A percentile compares a stretch with the other conserved stretches of the same genome.
phyloP scores from a whole-genome alignment of 2,329 filamentous ascomycete species.

The Colletotrichum horii region DNA sequence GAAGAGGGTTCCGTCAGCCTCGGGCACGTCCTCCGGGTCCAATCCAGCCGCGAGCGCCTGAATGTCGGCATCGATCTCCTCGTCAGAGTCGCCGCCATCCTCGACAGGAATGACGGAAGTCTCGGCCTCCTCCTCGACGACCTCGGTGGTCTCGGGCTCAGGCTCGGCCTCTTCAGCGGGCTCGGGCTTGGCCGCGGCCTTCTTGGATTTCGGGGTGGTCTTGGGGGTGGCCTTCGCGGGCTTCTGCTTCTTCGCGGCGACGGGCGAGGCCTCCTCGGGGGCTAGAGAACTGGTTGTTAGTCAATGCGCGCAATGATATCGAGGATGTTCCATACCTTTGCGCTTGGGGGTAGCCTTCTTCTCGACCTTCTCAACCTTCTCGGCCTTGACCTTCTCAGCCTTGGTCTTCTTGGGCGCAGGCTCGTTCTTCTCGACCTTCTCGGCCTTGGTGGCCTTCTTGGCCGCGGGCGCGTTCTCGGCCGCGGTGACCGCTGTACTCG shows the following conservation, averaged over 20 bases:
- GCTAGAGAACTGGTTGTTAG: slow-evolving; percentile 36
- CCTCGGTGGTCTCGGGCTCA: slow-evolving; percentile 23
- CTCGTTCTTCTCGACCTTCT: slow-evolving; percentile 17
- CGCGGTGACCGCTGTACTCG: slow-evolving; percentile 30
- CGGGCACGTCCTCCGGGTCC: slow-evolving; percentile 42
- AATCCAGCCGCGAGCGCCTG: slow-evolving; percentile 49
- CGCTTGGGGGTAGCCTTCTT: slow-evolving; percentile 33
- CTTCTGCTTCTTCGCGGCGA: slow-evolving; percentile 51
- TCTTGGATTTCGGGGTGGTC: slow-evolving; percentile 54
- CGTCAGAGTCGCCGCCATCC: slow-evolving; percentile 39
- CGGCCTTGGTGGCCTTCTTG: slow-evolving; percentile 14
- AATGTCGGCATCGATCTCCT: slow-evolving; percentile 46
- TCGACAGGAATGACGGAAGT: slow-evolving; percentile 28
- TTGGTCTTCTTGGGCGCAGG: slow-evolving; percentile 12
- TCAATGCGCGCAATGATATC: neutral
- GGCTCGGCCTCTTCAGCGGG: slow-evolving; percentile 27
- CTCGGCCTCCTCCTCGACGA: slow-evolving; percentile 25
- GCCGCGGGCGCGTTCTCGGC: slow-evolving; percentile 36
- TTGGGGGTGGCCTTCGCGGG: slow-evolving; percentile 50
- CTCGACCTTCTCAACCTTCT: slow-evolving; percentile 31
- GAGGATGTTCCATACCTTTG: slow-evolving; percentile 35
- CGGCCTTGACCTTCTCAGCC: slow-evolving; percentile 25
- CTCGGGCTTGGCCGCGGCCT: slow-evolving; percentile 38
- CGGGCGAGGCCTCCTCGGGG: slow-evolving; percentile 49
- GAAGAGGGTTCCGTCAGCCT: slow-evolving; percentile 41